A percentile compares a stretch with the other conserved stretches of the same genome.
Evolutionary conservation across 2,329 filamentous ascomycete species (phyloP).

Genomic region (Exserohilum turcica): DNA sequence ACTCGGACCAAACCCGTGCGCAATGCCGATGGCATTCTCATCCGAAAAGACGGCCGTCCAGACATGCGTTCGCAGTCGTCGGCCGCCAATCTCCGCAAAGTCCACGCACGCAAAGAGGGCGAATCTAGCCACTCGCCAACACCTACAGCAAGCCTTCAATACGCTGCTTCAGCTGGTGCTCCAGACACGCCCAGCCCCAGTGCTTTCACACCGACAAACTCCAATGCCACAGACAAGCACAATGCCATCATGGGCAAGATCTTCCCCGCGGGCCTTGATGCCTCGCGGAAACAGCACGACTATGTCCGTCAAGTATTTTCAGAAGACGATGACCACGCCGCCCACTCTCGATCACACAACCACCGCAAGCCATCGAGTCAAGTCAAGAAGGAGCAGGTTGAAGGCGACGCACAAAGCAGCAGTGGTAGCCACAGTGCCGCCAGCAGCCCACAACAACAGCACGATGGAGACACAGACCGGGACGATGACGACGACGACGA

Average conservation of each 20-base stretch:
- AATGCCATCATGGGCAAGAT: constrained; percentile 45
- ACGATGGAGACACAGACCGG: constrained; percentile 33
- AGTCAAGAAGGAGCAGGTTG: constrained; percentile 34
- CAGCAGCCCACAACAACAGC: constrained; percentile 3
- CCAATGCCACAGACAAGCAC: constrained; percentile 33
- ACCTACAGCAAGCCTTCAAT: constrained; percentile 28
- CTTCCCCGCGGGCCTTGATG: constrained; percentile 45
- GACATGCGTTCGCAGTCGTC: constrained; percentile 59
- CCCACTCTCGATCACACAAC: constrained; percentile 25
- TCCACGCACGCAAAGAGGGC: constrained; percentile 56
- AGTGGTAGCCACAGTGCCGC: too few relatives aligned
- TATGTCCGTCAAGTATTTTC: constrained; percentile 42
- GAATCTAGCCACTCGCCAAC: constrained; percentile 32
- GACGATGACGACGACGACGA: constrained; percentile 27
- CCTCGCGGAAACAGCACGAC: constrained; percentile 39
- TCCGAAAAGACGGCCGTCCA: constrained; percentile 57
- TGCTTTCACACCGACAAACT: constrained; percentile 10
- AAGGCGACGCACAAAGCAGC: constrained; percentile 21
- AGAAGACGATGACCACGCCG: constrained; percentile 33
- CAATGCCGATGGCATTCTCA: constrained; percentile 57
- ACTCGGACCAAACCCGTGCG: constrained; percentile 57
- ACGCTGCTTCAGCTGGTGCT: constrained; percentile 15
- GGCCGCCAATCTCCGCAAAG: constrained; percentile 58
- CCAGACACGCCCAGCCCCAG: constrained; percentile 40
- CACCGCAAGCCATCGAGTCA: constrained; percentile 15